These are phyloP conservation scores for Pachysandra terminalis DNA, from an alignment of 164 flowering plant genomes.

Conservation along the genomic window DNA sequence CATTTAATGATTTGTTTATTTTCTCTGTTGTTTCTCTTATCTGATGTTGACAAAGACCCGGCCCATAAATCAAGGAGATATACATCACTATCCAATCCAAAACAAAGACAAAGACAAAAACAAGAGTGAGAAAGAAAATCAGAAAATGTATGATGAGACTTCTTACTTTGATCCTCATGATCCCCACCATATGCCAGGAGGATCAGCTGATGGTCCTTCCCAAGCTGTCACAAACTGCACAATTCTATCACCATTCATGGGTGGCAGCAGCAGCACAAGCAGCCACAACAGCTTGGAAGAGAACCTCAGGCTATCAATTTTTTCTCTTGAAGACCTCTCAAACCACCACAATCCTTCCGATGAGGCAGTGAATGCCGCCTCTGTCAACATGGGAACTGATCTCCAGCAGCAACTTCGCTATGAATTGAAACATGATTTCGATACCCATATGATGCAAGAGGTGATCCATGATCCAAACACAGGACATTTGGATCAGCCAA, in stretches of 20 bases:
- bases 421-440: conserved; percentile 23
- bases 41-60: conserved; percentile 15
- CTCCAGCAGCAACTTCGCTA: conserved; percentile 28
- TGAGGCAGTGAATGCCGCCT: conserved; percentile 1
- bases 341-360: conserved; percentile 12
- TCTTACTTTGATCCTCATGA: conserved; percentile 39
- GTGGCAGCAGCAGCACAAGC: conserved; percentile 4
- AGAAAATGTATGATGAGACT: conserved; percentile 31
- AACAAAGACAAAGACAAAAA: background rate
- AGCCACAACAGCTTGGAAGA: conserved; percentile 18
- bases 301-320: conserved; percentile 19
- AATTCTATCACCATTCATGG: conserved; percentile 4
- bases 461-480: conserved; percentile 24
- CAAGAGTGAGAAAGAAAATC: too few relatives aligned
- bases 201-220: conserved; percentile 12
- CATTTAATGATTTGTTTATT: background rate
- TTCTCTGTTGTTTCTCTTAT: background rate
- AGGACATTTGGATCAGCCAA: conserved; percentile 20
- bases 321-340: conserved; percentile 30
- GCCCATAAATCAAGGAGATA: conserved; percentile 8
- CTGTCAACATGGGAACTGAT: conserved; percentile 22
- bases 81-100: background rate
- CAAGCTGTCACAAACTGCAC: conserved; percentile 4
- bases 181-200: conserved; percentile 19
- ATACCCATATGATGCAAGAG: conserved; percentile 28